These are phyloP conservation scores for Saccharomycopsis sp. DNA, from an alignment of 805 yeast genomes.

Conservation along the genomic window DNA sequence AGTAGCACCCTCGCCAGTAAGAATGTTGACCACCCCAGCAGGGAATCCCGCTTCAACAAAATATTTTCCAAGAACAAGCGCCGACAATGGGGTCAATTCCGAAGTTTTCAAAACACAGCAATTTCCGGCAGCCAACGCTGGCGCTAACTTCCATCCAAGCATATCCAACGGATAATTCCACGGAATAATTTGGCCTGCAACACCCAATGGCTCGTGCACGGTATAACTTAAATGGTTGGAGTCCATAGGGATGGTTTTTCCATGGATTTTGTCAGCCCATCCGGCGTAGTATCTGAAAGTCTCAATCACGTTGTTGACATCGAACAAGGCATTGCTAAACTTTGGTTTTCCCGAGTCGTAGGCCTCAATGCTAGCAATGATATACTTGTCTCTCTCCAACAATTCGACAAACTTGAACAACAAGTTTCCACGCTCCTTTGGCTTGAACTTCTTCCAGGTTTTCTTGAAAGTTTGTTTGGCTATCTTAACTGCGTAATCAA, in stretches of 20 bases:
- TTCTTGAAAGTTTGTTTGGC: slow-evolving; percentile 43
- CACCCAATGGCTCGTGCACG: slow-evolving; percentile 47
- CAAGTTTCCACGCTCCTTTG: slow-evolving; percentile 39
- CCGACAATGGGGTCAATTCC: slow-evolving; percentile 44
- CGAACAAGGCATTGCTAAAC: slow-evolving; percentile 46
- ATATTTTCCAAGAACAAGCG: slow-evolving; percentile 36
- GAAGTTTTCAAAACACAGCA: slow-evolving; percentile 42
- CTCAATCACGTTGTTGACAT: slow-evolving; percentile 49
- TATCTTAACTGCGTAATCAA: slow-evolving; percentile 45
- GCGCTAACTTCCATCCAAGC: slow-evolving; percentile 45
- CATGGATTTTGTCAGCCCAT: slow-evolving; percentile 64
- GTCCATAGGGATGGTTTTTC: slow-evolving; percentile 56
- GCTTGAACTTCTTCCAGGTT: slow-evolving; percentile 42
- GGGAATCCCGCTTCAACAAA: slow-evolving; percentile 42
- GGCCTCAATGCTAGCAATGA: slow-evolving; percentile 51
- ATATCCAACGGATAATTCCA: slow-evolving; percentile 47
- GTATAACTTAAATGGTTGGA: slow-evolving; percentile 48
- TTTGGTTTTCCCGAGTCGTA: slow-evolving; percentile 55
- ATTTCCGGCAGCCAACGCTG: slow-evolving; percentile 43
- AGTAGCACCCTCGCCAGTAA: slow-evolving; percentile 38
- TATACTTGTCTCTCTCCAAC: slow-evolving; percentile 41
- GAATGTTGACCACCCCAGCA: slow-evolving; percentile 42
- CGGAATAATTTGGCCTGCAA: slow-evolving; percentile 46
- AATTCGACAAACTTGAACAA: slow-evolving; percentile 45
- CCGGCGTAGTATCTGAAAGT: slow-evolving; percentile 66